Base-by-base conservation (phyloP, 1,284 basidiomycete genomes). In the Heterobasidion occidentale region DNA sequence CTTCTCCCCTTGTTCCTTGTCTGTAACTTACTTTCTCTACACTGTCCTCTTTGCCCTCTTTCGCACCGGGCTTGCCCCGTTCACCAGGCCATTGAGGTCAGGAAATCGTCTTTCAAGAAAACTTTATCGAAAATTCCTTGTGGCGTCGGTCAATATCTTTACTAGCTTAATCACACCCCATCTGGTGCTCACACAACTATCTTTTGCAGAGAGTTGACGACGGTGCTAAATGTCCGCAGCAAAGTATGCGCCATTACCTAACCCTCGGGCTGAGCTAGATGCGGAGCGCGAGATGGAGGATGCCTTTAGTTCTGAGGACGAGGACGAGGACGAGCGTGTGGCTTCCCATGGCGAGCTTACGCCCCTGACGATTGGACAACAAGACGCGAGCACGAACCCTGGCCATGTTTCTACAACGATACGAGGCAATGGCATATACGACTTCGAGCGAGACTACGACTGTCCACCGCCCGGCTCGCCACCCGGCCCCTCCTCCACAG, bases 401-500 rank as follows among this genome's bases (percentile, higher is more conserved):
- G 50, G 45, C 48, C 36, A 44, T 44, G 42, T 17, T 50, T 55
- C 46, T 44, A 49, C 19, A 38, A 56, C 56, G 63, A 65, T 1
- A 7, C 54, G 69, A 15, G n/a, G 8, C 14, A n/a, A 76, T 36
- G 75, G 73, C 15, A 65, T 70, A 15, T 94, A 94, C 68, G 90
- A 94, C 70, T 94, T 93, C 70, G 90, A 92, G 68, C 77, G 89
- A 34, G 87, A 90, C 64, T 88, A 85, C 63, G 79, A 77, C 62
- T 76, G 73, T 33, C 89, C 92, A 2, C 90, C 91, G 1, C 88
- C 90, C 1, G 88, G 90, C 17, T 92, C 90, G 0, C 92, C 92
- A 1, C 91, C 92, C 1, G 72, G 72, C 2, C 83, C 72, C 36
- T 83, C 81, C 54, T 71, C 77, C 6, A 67, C 68, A 61, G 90